Percentiles rank a stretch among this genome's conserved stretches.
phyloP scores from a whole-genome alignment of 345 rosid genomes.

The Euphorbia peplus region DNA sequence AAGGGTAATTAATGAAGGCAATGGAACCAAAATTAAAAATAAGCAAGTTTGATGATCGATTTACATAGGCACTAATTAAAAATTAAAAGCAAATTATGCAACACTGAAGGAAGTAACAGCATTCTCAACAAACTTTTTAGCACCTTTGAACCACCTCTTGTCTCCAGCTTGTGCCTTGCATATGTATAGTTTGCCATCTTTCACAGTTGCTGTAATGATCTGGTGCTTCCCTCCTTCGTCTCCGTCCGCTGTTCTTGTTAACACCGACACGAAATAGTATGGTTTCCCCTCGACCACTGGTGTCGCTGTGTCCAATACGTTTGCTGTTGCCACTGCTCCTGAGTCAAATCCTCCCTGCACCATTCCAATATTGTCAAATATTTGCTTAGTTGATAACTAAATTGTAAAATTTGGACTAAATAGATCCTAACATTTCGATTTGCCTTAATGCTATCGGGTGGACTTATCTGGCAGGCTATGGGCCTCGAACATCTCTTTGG shows the following conservation, averaged over 20 bases:
- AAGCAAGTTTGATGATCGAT: neutral
- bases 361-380: too few relatives aligned
- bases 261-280: conserved; percentile 61
- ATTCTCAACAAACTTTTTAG: conserved; percentile 69
- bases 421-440: too few relatives aligned
- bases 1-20: too few relatives aligned
- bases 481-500: too few relatives aligned
- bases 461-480: too few relatives aligned
- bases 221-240: conserved; percentile 97
- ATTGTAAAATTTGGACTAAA: too few relatives aligned
- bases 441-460: too few relatives aligned
- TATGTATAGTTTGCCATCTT: conserved; percentile 72
- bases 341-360: conserved; percentile 81
- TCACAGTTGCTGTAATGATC: conserved; percentile 64
- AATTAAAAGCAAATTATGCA: conserved; percentile 64
- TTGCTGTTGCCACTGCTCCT: conserved; percentile 71
- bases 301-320: conserved; percentile 59
- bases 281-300: conserved; percentile 40
- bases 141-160: conserved; percentile 98
- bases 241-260: conserved; percentile 98
- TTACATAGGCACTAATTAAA: neutral
- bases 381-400: too few relatives aligned
- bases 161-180: conserved; percentile 98
- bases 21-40: too few relatives aligned
- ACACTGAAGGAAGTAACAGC: conserved; percentile 68